phyloP scores from a whole-genome alignment of 768 basidiomycete genomes.

The Agaricus subrufescens region DNA sequence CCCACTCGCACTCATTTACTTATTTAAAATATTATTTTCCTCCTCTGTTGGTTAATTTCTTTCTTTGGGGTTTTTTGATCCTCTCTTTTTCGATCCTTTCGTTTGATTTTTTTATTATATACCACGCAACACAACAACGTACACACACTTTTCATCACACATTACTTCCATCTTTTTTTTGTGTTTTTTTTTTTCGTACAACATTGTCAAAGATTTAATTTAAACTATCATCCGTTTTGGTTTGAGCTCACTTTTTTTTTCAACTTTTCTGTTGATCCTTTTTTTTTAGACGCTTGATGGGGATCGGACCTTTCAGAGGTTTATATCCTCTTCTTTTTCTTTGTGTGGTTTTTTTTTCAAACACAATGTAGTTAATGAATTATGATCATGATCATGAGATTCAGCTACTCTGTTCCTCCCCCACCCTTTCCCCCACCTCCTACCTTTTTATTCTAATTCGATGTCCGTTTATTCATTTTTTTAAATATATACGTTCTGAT shows the following conservation, averaged over 20 bases:
- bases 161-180: background rate
- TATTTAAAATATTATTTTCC: too few species aligned
- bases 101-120: background rate
- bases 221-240: too few species aligned
- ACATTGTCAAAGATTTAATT: too few species aligned
- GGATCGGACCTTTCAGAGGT: too few species aligned
- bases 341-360: background rate
- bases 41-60: background rate
- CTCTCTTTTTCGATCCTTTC: background rate
- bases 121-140: background rate
- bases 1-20: background rate
- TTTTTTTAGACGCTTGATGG: background rate
- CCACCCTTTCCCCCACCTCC: too few species aligned
- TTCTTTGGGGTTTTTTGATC: background rate
- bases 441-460: too few species aligned
- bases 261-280: background rate
- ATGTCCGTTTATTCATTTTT: too few species aligned
- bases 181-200: background rate
- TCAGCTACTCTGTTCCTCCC: too few species aligned
- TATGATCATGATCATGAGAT: too few species aligned
- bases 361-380: too few species aligned
- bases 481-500: too few species aligned
- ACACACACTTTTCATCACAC: constrained; percentile 1
- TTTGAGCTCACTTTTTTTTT: background rate
- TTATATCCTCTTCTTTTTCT: background rate